These are phyloP conservation scores for Coelastrella sp. DNA, from an alignment of 139 green algal genomes.

Conservation along the genomic window DNA sequence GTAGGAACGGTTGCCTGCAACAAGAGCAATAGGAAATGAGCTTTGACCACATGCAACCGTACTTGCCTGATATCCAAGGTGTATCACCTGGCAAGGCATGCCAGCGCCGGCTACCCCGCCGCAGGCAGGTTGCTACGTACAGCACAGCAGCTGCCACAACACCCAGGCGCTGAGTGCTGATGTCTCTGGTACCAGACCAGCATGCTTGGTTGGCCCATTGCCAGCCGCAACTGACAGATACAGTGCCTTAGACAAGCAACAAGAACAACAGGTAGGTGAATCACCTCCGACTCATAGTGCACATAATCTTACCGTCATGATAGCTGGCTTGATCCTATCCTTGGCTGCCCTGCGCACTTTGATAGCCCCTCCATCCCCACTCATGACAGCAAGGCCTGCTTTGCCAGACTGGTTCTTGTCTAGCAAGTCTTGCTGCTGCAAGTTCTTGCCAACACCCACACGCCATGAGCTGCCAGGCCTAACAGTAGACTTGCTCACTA, in stretches of 20 bases:
- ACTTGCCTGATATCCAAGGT: not conserved
- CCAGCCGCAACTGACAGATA: not conserved
- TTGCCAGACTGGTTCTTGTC: not conserved
- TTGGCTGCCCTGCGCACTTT: not conserved
- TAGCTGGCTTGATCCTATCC: constrained; percentile 34
- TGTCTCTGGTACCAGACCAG: no score
- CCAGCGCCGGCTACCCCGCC: no score
- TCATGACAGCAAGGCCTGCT: no score
- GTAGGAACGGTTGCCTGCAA: constrained; percentile 19
- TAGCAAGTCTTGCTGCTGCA: not conserved
- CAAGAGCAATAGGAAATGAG: not conserved
- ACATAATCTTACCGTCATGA: constrained; percentile 41
- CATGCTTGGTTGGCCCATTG: no score
- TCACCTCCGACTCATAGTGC: not conserved
- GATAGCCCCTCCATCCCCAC: not conserved
- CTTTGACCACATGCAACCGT: not conserved
- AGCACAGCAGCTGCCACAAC: not conserved
- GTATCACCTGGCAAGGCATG: no score
- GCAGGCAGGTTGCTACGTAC: no score
- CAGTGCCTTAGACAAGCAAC: not conserved
- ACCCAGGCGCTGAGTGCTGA: not conserved
- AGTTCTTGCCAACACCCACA: constrained; percentile 49
- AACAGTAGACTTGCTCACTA: constrained; percentile 19
- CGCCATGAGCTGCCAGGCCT: constrained; percentile 57
- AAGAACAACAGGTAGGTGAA: not conserved